These are phyloP conservation scores for Avena atlantica DNA, from an alignment of 176 grass and related monocot species.

Conservation along the genomic window DNA sequence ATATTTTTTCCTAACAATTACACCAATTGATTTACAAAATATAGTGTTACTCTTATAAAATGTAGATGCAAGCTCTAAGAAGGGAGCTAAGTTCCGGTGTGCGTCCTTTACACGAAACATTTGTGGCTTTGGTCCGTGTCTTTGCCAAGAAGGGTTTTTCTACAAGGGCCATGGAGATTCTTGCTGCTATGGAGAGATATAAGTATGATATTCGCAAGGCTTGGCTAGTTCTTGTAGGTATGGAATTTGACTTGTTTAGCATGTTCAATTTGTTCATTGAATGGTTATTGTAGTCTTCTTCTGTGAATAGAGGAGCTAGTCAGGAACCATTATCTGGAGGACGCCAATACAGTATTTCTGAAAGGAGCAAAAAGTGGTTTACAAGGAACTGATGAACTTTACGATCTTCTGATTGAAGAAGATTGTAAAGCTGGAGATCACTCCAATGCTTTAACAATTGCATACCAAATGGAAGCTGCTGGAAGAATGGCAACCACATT, in stretches of 20 bases:
- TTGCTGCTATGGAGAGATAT: conserved; percentile 93
- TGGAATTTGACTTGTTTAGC: conserved; percentile 34
- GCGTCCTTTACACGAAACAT: conserved; percentile 87
- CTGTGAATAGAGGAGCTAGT: conserved; percentile 81
- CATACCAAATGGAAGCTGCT: conserved; percentile 97
- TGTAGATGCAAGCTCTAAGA: conserved; percentile 97
- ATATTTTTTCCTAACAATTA: conserved; percentile 15
- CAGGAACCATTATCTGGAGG: conserved; percentile 71
- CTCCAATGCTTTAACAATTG: conserved; percentile 92
- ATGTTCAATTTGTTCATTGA: conserved; percentile 28
- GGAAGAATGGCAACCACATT: conserved; percentile 99
- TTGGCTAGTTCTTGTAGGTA: conserved; percentile 97
- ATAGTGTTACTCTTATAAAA: conserved; percentile 26
- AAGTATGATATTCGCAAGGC: conserved; percentile 93
- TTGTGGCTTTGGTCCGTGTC: conserved; percentile 87
- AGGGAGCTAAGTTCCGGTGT: conserved; percentile 88
- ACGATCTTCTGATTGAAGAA: conserved; percentile 91
- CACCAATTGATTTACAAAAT: conserved; percentile 26
- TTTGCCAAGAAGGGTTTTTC: conserved; percentile 91
- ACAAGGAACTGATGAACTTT: conserved; percentile 78
- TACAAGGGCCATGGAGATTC: conserved; percentile 95
- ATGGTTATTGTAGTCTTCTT: conserved; percentile 47
- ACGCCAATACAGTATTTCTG: conserved; percentile 91
- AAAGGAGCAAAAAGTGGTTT: conserved; percentile 92
- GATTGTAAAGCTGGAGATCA: conserved; percentile 97